Evolutionary conservation across 2,329 filamentous ascomycete species (phyloP).

Genomic region (Thielaviopsis euricoi): DNA sequence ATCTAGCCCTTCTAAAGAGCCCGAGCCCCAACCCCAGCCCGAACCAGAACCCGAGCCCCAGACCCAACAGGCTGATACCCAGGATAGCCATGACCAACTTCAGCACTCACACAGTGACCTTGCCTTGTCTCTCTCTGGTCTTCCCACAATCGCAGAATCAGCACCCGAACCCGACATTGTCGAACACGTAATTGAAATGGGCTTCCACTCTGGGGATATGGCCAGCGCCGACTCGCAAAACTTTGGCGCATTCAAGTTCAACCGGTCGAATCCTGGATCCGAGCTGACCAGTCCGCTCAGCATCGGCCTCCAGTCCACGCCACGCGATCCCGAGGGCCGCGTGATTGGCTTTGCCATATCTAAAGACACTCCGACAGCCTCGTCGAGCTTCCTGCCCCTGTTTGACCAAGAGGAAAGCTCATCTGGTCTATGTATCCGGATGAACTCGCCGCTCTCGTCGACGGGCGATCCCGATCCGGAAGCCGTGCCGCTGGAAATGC

Average conservation of each 20-base stretch:
- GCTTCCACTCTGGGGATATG: background rate
- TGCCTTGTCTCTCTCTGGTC: background rate
- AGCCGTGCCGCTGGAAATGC: constrained; percentile 11
- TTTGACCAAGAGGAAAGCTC: background rate
- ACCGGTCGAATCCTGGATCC: constrained; percentile 35
- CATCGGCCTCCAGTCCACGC: constrained; percentile 31
- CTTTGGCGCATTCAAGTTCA: constrained; percentile 42
- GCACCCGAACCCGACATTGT: background rate
- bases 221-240: constrained; percentile 24
- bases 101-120: too few species aligned
- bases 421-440: constrained; percentile 10
- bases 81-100: too few species aligned
- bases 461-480: constrained; percentile 27
- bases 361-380: constrained; percentile 23
- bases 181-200: background rate
- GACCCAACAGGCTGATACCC: too few species aligned
- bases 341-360: constrained; percentile 41
- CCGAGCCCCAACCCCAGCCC: too few species aligned
- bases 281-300: constrained; percentile 33
- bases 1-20: too few species aligned
- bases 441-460: constrained; percentile 18
- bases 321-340: constrained; percentile 36
- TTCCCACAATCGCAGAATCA: background rate
- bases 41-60: too few species aligned
- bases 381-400: background rate